These are phyloP conservation scores for Vigna mungo DNA, from an alignment of 306 rosid genomes.

Conservation along the genomic window DNA sequence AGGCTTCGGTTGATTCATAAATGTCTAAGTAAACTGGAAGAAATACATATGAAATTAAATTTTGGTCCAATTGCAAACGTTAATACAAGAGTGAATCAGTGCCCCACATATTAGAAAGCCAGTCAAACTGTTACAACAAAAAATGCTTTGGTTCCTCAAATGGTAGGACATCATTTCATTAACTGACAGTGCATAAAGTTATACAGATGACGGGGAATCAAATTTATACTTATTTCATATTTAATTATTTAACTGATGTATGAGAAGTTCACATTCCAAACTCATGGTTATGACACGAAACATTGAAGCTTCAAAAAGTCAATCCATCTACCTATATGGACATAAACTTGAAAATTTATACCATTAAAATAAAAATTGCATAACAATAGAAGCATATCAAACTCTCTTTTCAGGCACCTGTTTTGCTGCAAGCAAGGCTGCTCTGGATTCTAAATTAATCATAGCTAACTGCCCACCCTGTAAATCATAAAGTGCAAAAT, in stretches of 20 bases:
- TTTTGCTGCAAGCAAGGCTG: conserved; percentile 90
- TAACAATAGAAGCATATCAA: conserved; percentile 36
- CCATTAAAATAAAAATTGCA: conserved; percentile 28
- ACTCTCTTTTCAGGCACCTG: conserved; percentile 56
- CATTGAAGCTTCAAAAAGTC: conserved; percentile 13
- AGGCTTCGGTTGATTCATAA: conserved; percentile 23
- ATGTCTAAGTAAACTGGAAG: conserved; percentile 6
- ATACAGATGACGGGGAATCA: conserved; percentile 17
- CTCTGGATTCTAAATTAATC: conserved; percentile 83
- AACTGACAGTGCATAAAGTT: conserved; percentile 14
- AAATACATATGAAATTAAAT: conserved; percentile 24
- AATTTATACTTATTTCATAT: conserved; percentile 32
- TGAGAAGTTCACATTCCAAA: conserved; percentile 23
- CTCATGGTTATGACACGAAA: conserved; percentile 11
- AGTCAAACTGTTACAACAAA: conserved; percentile 1
- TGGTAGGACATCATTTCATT: not conserved
- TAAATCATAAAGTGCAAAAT: conserved; percentile 47
- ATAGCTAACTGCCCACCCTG: conserved; percentile 92
- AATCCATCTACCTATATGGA: conserved; percentile 5
- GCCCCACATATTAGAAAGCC: not conserved
- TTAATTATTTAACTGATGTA: conserved; percentile 32
- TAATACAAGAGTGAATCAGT: conserved; percentile 5
- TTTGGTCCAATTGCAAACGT: conserved; percentile 4
- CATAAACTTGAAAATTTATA: conserved; percentile 15
- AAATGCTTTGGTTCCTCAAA: conserved; percentile 13